A percentile compares a stretch with the other conserved stretches of the same genome.
Conservation (phyloP, 176 grass and related monocot genomes). For the Cenchrus americanus region DNA sequence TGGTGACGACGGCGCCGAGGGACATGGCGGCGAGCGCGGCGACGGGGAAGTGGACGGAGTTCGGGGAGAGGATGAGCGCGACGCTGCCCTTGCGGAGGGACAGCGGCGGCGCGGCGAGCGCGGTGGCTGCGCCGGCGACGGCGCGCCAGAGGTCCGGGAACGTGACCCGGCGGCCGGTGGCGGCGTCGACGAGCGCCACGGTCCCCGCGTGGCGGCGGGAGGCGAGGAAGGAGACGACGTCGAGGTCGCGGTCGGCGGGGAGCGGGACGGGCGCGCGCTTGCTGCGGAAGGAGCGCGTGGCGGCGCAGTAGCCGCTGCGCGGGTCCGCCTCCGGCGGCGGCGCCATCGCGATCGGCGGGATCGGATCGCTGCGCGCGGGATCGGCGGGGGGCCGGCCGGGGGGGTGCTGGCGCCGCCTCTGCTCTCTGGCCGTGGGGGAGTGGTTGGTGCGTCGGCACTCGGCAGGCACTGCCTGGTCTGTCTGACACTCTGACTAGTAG, state of each 20-base stretch:
- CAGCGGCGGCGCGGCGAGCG: constrained; percentile 73
- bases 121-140: constrained; percentile 61
- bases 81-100: constrained; percentile 70
- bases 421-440: not conserved
- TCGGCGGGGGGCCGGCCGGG: not conserved
- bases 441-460: not conserved
- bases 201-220: constrained; percentile 79
- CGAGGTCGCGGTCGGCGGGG: constrained; percentile 49
- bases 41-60: constrained; percentile 86
- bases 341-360: constrained; percentile 42
- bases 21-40: constrained; percentile 88
- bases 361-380: not conserved
- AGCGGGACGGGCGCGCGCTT: constrained; percentile 62
- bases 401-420: not conserved
- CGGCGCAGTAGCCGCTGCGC: constrained; percentile 72
- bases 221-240: constrained; percentile 78
- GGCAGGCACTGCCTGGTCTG: not conserved
- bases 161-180: constrained; percentile 59
- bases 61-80: constrained; percentile 85
- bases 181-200: constrained; percentile 77
- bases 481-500: not conserved
- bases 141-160: constrained; percentile 75
- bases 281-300: constrained; percentile 69
- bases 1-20: constrained; percentile 82
- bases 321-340: constrained; percentile 43